Evolutionary conservation across 495 filamentous ascomycete species (phyloP).

Genomic region (Haplographium delicatum): DNA sequence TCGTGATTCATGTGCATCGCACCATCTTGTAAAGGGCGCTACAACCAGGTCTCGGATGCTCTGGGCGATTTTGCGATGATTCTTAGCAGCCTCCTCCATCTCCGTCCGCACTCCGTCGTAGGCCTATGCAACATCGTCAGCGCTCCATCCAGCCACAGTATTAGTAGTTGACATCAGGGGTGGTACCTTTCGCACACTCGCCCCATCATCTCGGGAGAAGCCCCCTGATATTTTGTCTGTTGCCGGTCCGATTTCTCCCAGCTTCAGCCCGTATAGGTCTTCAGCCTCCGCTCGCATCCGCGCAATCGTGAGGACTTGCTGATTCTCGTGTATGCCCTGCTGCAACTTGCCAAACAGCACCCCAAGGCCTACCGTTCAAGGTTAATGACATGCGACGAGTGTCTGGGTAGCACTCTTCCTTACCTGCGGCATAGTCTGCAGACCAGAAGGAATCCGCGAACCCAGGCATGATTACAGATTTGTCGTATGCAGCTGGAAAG

Average conservation of each 20-base stretch:
- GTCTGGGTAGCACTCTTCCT: constrained; percentile 17
- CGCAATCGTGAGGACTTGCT: constrained; percentile 85
- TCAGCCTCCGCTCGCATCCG: constrained; percentile 95
- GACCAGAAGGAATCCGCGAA: constrained; percentile 93
- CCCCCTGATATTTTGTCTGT: constrained; percentile 80
- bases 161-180: no score
- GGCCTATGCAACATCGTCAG: constrained; percentile 51
- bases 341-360: constrained; percentile 96
- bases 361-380: constrained; percentile 79
- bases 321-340: constrained; percentile 91
- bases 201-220: constrained; percentile 90
- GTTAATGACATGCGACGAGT: no score
- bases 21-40: constrained; percentile 89
- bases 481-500: constrained; percentile 3
- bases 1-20: constrained; percentile 85
- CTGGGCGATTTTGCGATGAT: constrained; percentile 88
- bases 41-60: constrained; percentile 96
- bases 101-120: constrained; percentile 93
- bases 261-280: constrained; percentile 74
- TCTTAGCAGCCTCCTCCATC: constrained; percentile 87
- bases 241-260: constrained; percentile 77
- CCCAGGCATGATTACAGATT: constrained; percentile 55
- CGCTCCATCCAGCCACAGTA: not conserved
- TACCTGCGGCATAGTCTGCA: constrained; percentile 56
- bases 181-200: constrained; percentile 82